Evolutionary conservation across 2,329 filamentous ascomycete species (phyloP).

Genomic region (Epichloe gansuensis): DNA sequence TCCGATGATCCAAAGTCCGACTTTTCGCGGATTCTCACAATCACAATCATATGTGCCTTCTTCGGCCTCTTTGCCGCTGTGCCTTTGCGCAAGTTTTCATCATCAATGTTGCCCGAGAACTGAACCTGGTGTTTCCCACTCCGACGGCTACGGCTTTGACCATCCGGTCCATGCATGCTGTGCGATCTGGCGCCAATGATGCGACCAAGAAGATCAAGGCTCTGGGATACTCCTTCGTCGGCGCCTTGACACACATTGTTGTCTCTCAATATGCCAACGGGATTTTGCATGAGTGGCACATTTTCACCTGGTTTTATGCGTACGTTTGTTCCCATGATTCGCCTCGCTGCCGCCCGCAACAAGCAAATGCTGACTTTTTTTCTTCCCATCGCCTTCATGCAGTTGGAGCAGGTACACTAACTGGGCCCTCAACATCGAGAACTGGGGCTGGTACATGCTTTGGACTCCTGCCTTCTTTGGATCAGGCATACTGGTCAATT

Average conservation of each 20-base stretch:
- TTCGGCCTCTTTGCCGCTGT: conserved; percentile 54
- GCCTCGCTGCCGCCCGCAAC: too few relatives aligned
- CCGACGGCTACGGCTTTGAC: conserved; percentile 48
- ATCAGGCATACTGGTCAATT: conserved; percentile 36
- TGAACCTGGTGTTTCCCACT: conserved; percentile 47
- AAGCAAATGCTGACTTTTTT: too few relatives aligned
- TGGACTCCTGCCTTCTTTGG: conserved; percentile 50
- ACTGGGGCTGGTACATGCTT: conserved; percentile 50
- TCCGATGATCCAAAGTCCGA: conserved; percentile 37
- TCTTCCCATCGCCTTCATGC: not conserved
- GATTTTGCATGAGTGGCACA: conserved; percentile 47
- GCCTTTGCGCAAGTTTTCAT: conserved; percentile 57
- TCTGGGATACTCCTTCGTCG: conserved; percentile 36
- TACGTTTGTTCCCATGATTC: not conserved
- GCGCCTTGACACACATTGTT: conserved; percentile 40
- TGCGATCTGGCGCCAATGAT: conserved; percentile 35
- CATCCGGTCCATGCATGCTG: conserved; percentile 50
- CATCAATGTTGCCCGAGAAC: conserved; percentile 49
- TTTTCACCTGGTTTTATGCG: conserved; percentile 41
- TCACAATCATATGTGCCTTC: conserved; percentile 50
- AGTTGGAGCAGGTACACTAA: conserved; percentile 36
- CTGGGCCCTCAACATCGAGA: conserved; percentile 39
- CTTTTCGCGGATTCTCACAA: conserved; percentile 44
- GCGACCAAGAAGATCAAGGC: conserved; percentile 46
- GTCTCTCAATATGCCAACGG: conserved; percentile 47